Evolutionary conservation across 805 yeast species (phyloP).

Genomic region (Candida coquimbonensis): DNA sequence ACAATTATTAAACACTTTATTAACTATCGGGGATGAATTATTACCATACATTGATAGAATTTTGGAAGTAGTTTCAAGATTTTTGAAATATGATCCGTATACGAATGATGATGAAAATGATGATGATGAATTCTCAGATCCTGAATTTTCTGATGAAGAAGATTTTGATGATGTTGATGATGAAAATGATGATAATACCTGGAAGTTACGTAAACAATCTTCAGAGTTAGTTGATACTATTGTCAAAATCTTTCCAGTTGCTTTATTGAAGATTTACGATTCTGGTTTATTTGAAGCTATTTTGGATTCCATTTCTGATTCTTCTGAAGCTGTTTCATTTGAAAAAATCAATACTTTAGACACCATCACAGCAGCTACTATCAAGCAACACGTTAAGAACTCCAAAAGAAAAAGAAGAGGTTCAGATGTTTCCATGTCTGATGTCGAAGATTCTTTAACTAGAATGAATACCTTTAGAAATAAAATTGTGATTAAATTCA

Average conservation of each 20-base stretch:
- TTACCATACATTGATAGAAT: conserved; percentile 22
- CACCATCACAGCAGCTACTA: conserved; percentile 27
- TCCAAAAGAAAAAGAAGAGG: conserved; percentile 23
- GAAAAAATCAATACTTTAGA: conserved; percentile 42
- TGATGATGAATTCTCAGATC: conserved; percentile 35
- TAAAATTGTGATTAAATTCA: conserved; percentile 16
- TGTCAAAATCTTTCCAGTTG: conserved; percentile 30
- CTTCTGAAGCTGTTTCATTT: conserved; percentile 42
- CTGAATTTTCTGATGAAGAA: conserved; percentile 38
- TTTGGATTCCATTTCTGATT: conserved; percentile 33
- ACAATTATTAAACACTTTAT: conserved; percentile 31
- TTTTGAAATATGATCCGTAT: conserved; percentile 43
- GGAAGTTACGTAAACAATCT: conserved; percentile 56
- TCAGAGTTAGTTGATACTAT: conserved; percentile 35
- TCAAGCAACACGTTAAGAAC: conserved; percentile 16
- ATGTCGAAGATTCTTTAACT: conserved; percentile 22
- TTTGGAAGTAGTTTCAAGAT: conserved; percentile 24
- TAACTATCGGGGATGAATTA: conserved; percentile 32
- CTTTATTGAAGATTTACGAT: conserved; percentile 29
- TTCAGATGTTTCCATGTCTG: conserved; percentile 36
- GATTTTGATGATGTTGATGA: conserved; percentile 31
- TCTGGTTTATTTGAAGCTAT: conserved; percentile 26
- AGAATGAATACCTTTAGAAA: conserved; percentile 15
- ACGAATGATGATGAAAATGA: conserved; percentile 26
- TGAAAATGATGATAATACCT: conserved; percentile 44